Base-by-base conservation (phyloP, 352 stramenopile genomes). In the Pythium plurisporium region DNA sequence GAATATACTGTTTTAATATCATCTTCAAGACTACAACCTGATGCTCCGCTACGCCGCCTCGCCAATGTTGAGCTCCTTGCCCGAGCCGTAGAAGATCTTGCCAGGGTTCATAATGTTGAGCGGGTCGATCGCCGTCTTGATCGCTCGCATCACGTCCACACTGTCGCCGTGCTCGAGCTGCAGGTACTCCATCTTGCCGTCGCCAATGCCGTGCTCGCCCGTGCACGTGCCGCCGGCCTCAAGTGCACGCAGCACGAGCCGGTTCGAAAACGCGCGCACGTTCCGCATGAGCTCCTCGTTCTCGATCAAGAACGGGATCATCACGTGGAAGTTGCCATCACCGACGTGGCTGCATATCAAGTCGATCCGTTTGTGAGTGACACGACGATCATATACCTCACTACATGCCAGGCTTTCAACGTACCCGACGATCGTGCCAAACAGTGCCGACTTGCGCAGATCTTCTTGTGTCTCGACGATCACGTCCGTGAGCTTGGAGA, bases 321-420 rank as follows among this genome's bases (percentile, higher is more conserved):
- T 98, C 41, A 95, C 95, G 74, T 99, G 96, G 70, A 99, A 99
- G 75, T 99, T 99, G 38, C 96, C 97, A 65, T 99, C 97, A 20
- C 97, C 86, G 3, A 96, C 82, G 59, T 96, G 87, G 59, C 70
- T 42, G 36, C 22, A 23, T 37, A n/a, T n/a, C n/a, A n/a, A n/a
- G n/a, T n/a, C n/a, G n/a, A n/a, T n/a, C n/a, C n/a, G n/a, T n/a
- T n/a, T n/a, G n/a, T n/a, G n/a, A n/a, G n/a, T n/a, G n/a, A n/a
- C n/a, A n/a, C n/a, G n/a, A n/a, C n/a, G n/a, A n/a, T n/a, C n/a
- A n/a, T n/a, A n/a, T n/a, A n/a, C n/a, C n/a, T n/a, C n/a, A n/a
- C n/a, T n/a, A n/a, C n/a, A n/a, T n/a, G n/a, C n/a, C n/a, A n/a
- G n/a, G n/a, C n/a, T n/a, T n/a, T n/a, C n/a, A n/a, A 62, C 65